phyloP scores from a whole-genome alignment of 2,329 filamentous ascomycete genomes.

The Calonectria montana region DNA sequence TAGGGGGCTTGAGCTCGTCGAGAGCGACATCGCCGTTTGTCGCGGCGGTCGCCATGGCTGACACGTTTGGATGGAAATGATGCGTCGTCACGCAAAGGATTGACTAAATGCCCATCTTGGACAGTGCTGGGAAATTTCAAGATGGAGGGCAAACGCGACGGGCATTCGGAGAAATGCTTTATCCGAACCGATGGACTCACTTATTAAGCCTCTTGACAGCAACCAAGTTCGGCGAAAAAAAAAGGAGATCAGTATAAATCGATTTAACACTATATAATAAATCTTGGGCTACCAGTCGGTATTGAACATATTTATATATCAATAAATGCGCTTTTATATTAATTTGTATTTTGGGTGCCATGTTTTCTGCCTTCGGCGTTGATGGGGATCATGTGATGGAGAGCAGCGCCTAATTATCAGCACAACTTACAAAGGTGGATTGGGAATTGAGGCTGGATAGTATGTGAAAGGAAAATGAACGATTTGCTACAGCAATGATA shows the following conservation, averaged over 20 bases:
- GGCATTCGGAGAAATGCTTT: constrained; percentile 13
- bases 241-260: no score
- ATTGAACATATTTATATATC: no score
- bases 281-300: no score
- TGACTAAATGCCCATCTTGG: background rate
- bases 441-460: background rate
- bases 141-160: constrained; percentile 11
- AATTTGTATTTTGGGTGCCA: no score
- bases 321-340: no score
- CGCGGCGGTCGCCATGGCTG: constrained; percentile 47
- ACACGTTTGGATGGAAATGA: constrained; percentile 8
- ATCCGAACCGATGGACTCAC: background rate
- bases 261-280: no score
- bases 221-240: no score
- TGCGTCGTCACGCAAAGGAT: constrained; percentile 12
- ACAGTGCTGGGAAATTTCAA: constrained; percentile 41
- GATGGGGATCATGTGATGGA: no score
- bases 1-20: constrained; percentile 80
- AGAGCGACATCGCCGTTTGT: constrained; percentile 67
- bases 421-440: background rate
- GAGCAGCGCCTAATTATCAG: background rate
- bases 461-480: background rate
- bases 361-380: no score
- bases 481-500: background rate
- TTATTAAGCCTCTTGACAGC: no score